Evolutionary conservation across 2,329 filamentous ascomycete species (phyloP), one percentile per base, ranked within the genome.

Genomic region (Grosmannia huntii): DNA sequence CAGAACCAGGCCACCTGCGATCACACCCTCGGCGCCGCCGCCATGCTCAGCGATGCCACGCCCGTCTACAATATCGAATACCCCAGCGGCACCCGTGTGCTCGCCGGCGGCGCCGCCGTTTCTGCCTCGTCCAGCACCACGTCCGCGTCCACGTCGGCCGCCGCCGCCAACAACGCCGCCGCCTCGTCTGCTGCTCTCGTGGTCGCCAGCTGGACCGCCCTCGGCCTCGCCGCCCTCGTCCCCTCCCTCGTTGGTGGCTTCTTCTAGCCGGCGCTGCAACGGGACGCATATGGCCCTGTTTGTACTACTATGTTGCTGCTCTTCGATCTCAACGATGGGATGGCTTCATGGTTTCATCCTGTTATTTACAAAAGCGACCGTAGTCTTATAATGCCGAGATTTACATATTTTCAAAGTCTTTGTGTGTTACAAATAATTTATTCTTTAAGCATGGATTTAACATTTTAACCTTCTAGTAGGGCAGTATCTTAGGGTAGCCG

Each of bases 51-150:
- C 19, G 70, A 69, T 19, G 64, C 64, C 5, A 61, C 68, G 1
- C 72, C 74, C 0, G 76, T 79, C 5, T 76, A 70, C 56, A 76
- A 80, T 61, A 73, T 80, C 49, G 64, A 67, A 27, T 80, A 79
- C 59, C 72, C 72, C 0, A 73, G 68, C 2, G 77, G 76, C 2
- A 63, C 73, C 33, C 70, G 66, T 54, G 71, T 76, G 0, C 60
- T 71, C 25, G 75, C 74, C 12, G 33, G 19, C 36, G 12, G 36
- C 1, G 23, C 36, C 12, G 33, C 23, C 5, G 19, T 12, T 12
- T 1, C 36, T 5, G 6, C 49, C 9, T 12, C 56, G 25, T 14
- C 53, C 16, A 46, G 38, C 38, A 23, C 14, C 1, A 4, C 38
- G 23, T 46, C 36, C 21, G 25, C 31, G 6, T 12, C 23, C 31